Percentiles rank a stretch among this genome's conserved stretches.
Conservation (phyloP, 805 yeast species). For the Metschnikowia dekortorum region DNA sequence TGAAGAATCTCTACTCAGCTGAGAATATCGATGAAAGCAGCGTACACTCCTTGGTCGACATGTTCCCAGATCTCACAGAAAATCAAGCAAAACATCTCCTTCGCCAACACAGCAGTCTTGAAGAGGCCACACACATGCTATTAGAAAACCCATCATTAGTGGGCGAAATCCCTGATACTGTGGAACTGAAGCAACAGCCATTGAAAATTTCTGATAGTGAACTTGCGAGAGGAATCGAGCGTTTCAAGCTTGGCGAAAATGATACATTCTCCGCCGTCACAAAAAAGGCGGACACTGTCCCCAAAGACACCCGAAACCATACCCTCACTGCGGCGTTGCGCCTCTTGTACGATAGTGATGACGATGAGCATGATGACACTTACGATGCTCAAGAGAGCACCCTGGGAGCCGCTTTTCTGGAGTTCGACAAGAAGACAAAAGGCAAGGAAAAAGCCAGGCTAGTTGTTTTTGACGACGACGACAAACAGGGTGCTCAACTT, state of each 20-base stretch:
- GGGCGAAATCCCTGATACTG: constrained; percentile 21
- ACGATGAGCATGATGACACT: constrained; percentile 83
- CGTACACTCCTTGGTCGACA: constrained; percentile 42
- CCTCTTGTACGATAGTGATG: constrained; percentile 67
- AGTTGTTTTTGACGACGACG: constrained; percentile 29
- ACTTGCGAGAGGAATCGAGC: constrained; percentile 11
- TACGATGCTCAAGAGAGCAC: constrained; percentile 52
- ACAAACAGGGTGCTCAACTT: constrained; percentile 11
- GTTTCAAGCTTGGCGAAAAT: constrained; percentile 21
- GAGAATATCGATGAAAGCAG: constrained; percentile 23
- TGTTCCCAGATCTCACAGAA: constrained; percentile 61
- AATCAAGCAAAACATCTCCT: constrained; percentile 49
- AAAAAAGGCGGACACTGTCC: neutral
- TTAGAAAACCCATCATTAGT: constrained; percentile 57
- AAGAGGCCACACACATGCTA: constrained; percentile 51
- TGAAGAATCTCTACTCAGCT: constrained; percentile 20
- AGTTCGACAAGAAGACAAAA: constrained; percentile 6
- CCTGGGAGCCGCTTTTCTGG: constrained; percentile 19
- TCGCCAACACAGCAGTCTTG: constrained; percentile 47
- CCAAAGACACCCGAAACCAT: constrained; percentile 46
- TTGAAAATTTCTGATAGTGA: constrained; percentile 6
- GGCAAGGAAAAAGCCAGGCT: constrained; percentile 16
- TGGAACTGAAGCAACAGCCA: neutral
- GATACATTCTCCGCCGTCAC: constrained; percentile 10
- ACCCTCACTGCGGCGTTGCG: constrained; percentile 58